Conservation (phyloP, 1,139 yeast species). For the Pneumocystis murina region DNA sequence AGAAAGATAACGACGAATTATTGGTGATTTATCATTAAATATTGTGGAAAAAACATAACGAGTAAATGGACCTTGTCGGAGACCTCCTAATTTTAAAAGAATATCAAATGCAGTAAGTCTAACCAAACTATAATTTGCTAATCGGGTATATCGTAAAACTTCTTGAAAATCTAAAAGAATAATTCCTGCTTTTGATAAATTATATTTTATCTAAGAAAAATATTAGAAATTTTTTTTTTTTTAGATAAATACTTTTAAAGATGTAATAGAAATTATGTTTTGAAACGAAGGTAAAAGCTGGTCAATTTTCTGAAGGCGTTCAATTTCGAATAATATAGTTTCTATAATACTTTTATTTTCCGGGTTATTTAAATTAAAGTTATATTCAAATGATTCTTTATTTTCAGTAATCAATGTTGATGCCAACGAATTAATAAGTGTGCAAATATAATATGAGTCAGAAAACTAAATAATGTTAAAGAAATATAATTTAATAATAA, state of each 20-base stretch:
- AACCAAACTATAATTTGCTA: slow-evolving; percentile 37
- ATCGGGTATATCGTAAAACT: slow-evolving; percentile 36
- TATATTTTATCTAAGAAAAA: slow-evolving; percentile 34
- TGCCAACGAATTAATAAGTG: slow-evolving; percentile 41
- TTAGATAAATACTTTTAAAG: slow-evolving; percentile 36
- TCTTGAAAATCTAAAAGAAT: slow-evolving; percentile 39
- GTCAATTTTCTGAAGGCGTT: slow-evolving; percentile 65
- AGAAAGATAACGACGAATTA: slow-evolving; percentile 38
- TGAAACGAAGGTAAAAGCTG: slow-evolving; percentile 75
- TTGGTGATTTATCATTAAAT: slow-evolving; percentile 41
- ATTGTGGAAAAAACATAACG: slow-evolving; percentile 47
- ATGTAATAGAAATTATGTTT: slow-evolving; percentile 40
- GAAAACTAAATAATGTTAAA: slow-evolving; percentile 29
- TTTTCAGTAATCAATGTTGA: slow-evolving; percentile 6
- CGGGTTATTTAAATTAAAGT: slow-evolving; percentile 21
- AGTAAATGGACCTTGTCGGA: slow-evolving; percentile 46
- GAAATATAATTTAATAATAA: not conserved
- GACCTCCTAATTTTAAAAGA: slow-evolving; percentile 57
- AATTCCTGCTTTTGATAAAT: slow-evolving; percentile 45
- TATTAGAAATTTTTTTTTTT: slow-evolving; percentile 42
- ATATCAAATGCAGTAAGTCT: slow-evolving; percentile 60
- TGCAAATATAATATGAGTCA: slow-evolving; percentile 54
- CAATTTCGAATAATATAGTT: slow-evolving; percentile 44
- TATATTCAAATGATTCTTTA: slow-evolving; percentile 9
- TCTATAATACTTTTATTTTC: slow-evolving; percentile 24